Percentiles rank a stretch among this genome's conserved stretches.
These are phyloP conservation scores for Aspergillus bombycis DNA, from an alignment of 2,329 filamentous ascomycete genomes.

Conservation along the genomic window DNA sequence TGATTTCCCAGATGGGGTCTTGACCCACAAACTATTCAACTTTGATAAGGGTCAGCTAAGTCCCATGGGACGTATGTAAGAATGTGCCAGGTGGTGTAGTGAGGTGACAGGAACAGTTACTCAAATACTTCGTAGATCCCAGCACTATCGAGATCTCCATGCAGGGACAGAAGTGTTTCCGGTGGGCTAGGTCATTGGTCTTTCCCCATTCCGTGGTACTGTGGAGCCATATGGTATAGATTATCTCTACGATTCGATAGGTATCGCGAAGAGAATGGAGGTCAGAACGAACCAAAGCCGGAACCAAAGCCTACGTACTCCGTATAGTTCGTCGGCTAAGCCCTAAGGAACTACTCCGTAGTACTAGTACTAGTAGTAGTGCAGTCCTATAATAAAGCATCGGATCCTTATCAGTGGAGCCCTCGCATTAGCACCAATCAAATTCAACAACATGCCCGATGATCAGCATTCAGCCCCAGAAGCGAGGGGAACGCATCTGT, in stretches of 20 bases:
- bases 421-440: not conserved
- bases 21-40: conserved; percentile 1
- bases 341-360: not conserved
- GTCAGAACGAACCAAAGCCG: not conserved
- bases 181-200: not conserved
- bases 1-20: not conserved
- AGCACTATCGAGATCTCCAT: not conserved
- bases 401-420: not conserved
- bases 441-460: not conserved
- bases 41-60: not conserved
- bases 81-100: not conserved
- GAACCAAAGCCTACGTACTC: not conserved
- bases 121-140: not conserved
- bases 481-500: not conserved
- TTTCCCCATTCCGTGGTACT: not conserved
- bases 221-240: not conserved
- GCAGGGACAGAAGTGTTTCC: not conserved
- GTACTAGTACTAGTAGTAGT: no score
- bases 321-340: not conserved
- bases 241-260: not conserved
- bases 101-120: conserved; percentile 8
- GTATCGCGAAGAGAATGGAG: not conserved
- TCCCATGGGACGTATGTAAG: not conserved
- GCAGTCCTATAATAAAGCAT: not conserved
- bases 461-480: not conserved